phyloP scores from a whole-genome alignment of 805 yeast species.

The Saccharomycopsis schoenii region DNA sequence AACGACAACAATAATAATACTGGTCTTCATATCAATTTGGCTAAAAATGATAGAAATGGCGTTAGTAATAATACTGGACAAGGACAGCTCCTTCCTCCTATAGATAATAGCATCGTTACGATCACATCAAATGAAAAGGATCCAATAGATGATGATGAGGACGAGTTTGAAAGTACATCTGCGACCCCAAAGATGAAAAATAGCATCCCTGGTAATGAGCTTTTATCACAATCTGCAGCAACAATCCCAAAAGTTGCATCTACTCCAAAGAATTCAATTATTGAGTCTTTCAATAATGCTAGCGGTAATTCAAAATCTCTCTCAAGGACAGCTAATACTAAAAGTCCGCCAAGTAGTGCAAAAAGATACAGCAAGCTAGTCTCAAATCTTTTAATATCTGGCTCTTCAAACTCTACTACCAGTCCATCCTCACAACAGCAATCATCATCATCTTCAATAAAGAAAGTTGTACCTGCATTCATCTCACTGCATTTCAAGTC shows the following conservation, averaged over 20 bases:
- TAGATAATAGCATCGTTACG: background rate
- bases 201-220: background rate
- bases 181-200: background rate
- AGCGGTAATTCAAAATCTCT: background rate
- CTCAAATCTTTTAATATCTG: background rate
- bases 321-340: background rate
- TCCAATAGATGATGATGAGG: background rate
- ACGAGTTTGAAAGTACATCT: background rate
- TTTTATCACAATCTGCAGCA: background rate
- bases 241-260: background rate
- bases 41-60: background rate
- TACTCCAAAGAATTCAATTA: background rate
- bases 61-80: background rate
- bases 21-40: background rate
- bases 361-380: background rate
- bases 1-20: background rate
- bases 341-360: background rate
- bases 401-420: background rate
- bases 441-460: background rate
- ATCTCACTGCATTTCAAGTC: background rate
- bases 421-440: background rate
- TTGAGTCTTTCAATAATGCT: background rate
- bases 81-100: background rate
- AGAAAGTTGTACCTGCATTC: background rate
- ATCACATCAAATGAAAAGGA: background rate